Percentiles rank a stretch among this genome's conserved stretches.
These are phyloP conservation scores for Cubamyces lactineus DNA, from an alignment of 768 basidiomycete genomes.

Conservation along the genomic window DNA sequence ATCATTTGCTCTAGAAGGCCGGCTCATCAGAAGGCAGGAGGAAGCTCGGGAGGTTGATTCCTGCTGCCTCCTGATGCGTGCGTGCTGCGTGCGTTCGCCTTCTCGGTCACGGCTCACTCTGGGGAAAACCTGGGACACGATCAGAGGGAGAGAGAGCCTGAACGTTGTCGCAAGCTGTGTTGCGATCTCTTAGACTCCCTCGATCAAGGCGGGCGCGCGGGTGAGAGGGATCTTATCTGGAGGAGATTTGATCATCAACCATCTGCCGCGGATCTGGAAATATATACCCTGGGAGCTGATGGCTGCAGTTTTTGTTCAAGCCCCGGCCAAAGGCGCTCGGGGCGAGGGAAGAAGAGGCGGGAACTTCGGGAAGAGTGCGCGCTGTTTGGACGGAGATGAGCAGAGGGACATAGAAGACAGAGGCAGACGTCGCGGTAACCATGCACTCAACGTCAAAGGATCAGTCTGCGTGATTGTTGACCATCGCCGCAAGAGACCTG, in stretches of 20 bases:
- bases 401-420: neutral
- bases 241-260: conserved; percentile 5
- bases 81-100: neutral
- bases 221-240: conserved; percentile 2
- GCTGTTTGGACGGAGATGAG: conserved; percentile 1
- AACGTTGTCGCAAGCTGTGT: conserved; percentile 6
- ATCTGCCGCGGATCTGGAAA: conserved; percentile 16
- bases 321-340: neutral
- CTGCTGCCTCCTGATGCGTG: neutral
- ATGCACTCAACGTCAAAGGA: neutral
- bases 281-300: neutral
- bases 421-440: neutral
- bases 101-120: neutral
- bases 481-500: neutral
- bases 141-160: conserved; percentile 3
- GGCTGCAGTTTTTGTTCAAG: neutral
- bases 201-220: neutral
- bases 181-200: neutral
- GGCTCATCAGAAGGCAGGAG: neutral
- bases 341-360: neutral
- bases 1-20: no score
- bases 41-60: neutral
- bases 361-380: neutral
- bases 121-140: neutral
- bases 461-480: neutral